Evolutionary conservation across 2,329 filamentous ascomycete species (phyloP).

Genomic region (Alternaria angustiovoidea): DNA sequence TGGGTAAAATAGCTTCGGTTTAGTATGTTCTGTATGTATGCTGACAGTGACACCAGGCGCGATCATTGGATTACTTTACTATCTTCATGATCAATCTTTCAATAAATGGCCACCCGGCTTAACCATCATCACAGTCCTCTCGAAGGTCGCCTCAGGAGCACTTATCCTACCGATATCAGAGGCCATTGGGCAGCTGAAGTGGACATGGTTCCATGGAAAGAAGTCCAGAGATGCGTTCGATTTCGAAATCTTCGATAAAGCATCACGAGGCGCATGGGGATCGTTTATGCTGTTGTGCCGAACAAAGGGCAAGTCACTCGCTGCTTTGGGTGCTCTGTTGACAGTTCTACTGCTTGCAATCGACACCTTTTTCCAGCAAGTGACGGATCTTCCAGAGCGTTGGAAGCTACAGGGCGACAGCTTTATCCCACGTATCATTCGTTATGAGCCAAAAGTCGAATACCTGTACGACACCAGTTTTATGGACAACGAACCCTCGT

Average conservation of each 20-base stretch:
- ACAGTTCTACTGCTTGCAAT: constrained; percentile 32
- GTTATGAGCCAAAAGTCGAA: too few species aligned
- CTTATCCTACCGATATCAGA: constrained; percentile 38
- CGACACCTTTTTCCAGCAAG: constrained; percentile 45
- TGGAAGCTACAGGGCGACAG: constrained; percentile 8
- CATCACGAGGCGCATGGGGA: constrained; percentile 34
- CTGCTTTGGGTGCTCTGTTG: constrained; percentile 29
- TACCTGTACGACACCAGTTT: too few species aligned
- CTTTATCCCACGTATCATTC: too few species aligned
- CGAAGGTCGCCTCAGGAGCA: constrained; percentile 37
- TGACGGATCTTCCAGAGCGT: constrained; percentile 21
- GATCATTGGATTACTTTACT: constrained; percentile 45
- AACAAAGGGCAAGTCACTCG: constrained; percentile 30
- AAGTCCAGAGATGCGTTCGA: constrained; percentile 31
- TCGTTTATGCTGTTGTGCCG: constrained; percentile 26
- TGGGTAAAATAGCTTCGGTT: constrained; percentile 19
- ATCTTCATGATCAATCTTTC: constrained; percentile 37
- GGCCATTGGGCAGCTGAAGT: constrained; percentile 44
- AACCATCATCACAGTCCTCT: constrained; percentile 30
- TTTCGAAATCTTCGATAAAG: constrained; percentile 46
- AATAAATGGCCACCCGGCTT: constrained; percentile 43
- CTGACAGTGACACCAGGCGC: constrained; percentile 5
- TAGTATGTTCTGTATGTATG: background rate
- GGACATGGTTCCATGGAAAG: constrained; percentile 37
- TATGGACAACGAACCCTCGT: too few species aligned